Evolutionary conservation across 2,329 filamentous ascomycete species (phyloP), one percentile per base, ranked within the genome.

Genomic region (Atkinsonella texensis): DNA sequence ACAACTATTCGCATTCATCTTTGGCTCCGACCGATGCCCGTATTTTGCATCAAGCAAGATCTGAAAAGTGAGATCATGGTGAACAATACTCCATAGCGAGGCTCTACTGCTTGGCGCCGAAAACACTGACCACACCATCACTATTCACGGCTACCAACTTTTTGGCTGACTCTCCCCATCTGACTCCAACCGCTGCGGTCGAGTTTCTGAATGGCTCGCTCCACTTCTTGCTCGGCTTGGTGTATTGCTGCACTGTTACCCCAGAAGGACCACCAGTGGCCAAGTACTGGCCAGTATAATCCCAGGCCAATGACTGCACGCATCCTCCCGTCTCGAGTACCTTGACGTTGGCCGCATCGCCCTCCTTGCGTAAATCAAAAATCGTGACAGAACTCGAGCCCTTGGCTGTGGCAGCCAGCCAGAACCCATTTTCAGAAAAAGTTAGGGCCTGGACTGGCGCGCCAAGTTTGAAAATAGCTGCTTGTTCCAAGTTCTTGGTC

Each of bases 351-450:
- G 84, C 83, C 17, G 85, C 84, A 58, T 88, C 89, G 55, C 91
- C 85, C 59, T 95, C 83, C 70, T 95, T 96, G 60, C 93, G 84
- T 54, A 98, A 76, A 67, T 97, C 91, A 75, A 94, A 97, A 51
- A 97, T 81, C 10, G 87, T 87, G 39, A 95, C 84, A 23, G 76
- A 84, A 20, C 82, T 86, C 57, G 89, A 87, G 32, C 82, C 83
- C 66, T 89, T 83, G 53, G 85, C 82, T 8, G 84, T 84, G 5
- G 89, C 86, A 1, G 91, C 91, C 57, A 98, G 83, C 88, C 90
- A 97, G 61, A 87, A 95, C 23, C 93, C 93, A 60, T 98, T 98
- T 68, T 98, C 93, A 0, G 90, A 96, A 70, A 98, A 98, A 53
- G 79, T 76, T 41, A 98, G 71, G 11, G 82, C 80, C 60, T 87